Evolutionary conservation across 1,284 basidiomycete species (phyloP), one percentile per base, ranked within the genome.

Genomic region (Malassezia dermatis): DNA sequence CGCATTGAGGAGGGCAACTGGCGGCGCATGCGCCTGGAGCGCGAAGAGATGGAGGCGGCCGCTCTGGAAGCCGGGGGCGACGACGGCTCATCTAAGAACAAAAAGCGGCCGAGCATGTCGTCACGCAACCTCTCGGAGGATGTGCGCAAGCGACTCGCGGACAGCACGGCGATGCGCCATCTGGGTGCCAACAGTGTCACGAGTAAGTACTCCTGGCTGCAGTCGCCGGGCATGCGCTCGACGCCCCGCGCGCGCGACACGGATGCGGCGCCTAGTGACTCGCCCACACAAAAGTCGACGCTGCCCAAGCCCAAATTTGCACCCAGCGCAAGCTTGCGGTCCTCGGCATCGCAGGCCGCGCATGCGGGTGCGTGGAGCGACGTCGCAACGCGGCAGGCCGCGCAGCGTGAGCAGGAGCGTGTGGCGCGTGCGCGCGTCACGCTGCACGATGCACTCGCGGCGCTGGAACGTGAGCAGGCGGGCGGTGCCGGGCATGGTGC

Each of bases 91-190:
- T 53, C 57, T 4, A 65, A 67, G 57, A 61, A 54, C 28, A 56
- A 56, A 32, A 69, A 67, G 40, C 62, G 64, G 44, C 60, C 66
- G 1, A 58, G 65, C 17, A 58, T 62, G 7, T 60, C 64, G 3
- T 67, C 66, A 1, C 60, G 65, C 37, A 73, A 72, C 52, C 64
- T 73, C 58, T 65, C 64, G 11, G 71, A 73, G 43, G 71, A 72
- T 28, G 65, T 72, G 43, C 63, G 67, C 12, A 69, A 68, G 54
- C 55, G 65, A 31, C 44, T 73, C 11, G 69, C 71, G 2, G 66
- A 73, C 50, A 72, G 67, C 48, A 73, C 71, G 10, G 69, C 70
- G 3, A 70, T 72, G 62, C 58, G 66, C n/a, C 63, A 67, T 31
- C 44, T 71, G 26, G 67, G 65, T 12, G 65, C 61, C 11, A 57